A percentile compares a stretch with the other conserved stretches of the same genome.
Conservation (phyloP, 495 filamentous ascomycete genomes). For the Neurospora sp. region DNA sequence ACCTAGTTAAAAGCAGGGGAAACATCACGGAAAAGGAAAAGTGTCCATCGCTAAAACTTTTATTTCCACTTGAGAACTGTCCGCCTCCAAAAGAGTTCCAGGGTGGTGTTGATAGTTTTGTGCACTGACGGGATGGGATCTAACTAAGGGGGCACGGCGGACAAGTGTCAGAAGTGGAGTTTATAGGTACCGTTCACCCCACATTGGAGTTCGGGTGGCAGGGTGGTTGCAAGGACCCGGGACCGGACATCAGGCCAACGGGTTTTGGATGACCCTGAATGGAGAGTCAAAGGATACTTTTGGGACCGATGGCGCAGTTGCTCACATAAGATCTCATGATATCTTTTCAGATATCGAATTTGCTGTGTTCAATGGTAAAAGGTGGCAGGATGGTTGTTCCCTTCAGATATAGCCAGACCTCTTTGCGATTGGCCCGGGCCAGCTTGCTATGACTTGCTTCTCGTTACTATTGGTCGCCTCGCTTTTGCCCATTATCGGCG, state of each 20-base stretch:
- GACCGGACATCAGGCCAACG: background rate
- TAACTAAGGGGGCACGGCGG: background rate
- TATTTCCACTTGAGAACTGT: background rate
- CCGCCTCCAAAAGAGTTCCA: background rate
- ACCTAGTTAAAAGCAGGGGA: background rate
- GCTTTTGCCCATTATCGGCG: slow-evolving; percentile 1
- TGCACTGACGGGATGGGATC: background rate
- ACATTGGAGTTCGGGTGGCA: too few relatives aligned
- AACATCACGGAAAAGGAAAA: slow-evolving; percentile 21
- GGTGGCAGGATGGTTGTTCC: background rate
- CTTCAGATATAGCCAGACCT: background rate
- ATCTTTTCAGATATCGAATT: background rate
- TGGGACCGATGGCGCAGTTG: background rate
- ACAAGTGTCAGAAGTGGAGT: background rate
- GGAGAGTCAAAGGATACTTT: background rate
- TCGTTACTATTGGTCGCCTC: slow-evolving; percentile 11
- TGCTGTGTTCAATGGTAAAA: background rate
- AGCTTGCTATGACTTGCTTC: background rate
- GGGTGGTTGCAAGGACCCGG: background rate
- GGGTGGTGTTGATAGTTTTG: background rate
- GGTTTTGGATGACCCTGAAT: background rate
- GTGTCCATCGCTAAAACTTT: background rate
- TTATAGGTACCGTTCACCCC: background rate
- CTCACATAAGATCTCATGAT: background rate
- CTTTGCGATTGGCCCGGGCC: slow-evolving; percentile 1